Evolutionary conservation across 2,329 filamentous ascomycete species (phyloP), one percentile per base, ranked within the genome.

Genomic region (Trichophyton equinum): DNA sequence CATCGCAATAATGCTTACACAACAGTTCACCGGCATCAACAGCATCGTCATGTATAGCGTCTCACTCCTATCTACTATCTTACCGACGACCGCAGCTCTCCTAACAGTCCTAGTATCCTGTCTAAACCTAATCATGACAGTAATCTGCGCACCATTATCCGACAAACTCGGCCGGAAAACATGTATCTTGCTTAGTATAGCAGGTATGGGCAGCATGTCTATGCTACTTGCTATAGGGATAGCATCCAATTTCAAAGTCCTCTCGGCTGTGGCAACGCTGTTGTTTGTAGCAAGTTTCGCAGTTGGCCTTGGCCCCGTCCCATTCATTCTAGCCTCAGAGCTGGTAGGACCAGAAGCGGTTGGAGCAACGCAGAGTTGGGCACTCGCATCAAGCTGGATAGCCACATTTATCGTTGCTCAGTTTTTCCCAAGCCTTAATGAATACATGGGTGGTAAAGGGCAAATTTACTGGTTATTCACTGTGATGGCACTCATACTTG

Each of bases 21-120:
- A 97, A 72, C 94, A 99, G 72, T 80, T 96, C 42, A 92, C 88
- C 62, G 92, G 90, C 55, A 92, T 97, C 76, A 97, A 99, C 81
- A 92, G 88, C 62, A 92, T 97, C 70, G 88, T 97, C 75, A 96
- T 99, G 91, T 99, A 99, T 74, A 95, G 91, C 1, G 94, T 97
- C 4, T 91, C 89, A 0, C 84, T 99, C 0, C 82, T 99, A 13
- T 84, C 87, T 36, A 85, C 85, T 64, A 81, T 97, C 1, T 82
- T 99, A 0, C 87, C 89, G 2, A 83, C 90, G 55, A 90, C 85
- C 64, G 92, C 91, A 0, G 87, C 87, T 0, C 76, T 95, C 0
- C 81, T 99, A 59, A 95, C 92, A 60, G 92, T 97, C 63, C 76
- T 88, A 60, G 91, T 97, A 62, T 96, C 91, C 0, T 81, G 85